Conservation (phyloP, 169 alveolate species). For the Eimeria brunetti region DNA sequence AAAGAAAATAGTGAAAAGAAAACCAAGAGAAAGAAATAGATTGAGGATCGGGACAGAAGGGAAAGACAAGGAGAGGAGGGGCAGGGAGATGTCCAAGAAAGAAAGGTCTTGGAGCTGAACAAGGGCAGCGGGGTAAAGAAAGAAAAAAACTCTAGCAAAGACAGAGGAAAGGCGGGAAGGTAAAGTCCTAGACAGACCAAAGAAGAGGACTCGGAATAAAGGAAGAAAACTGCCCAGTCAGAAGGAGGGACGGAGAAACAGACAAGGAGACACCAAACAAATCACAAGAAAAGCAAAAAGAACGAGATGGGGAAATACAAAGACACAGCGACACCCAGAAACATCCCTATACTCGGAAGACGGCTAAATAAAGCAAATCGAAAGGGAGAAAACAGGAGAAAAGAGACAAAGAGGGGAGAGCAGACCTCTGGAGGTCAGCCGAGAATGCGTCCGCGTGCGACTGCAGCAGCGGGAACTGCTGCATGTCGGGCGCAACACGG, state of each 20-base stretch:
- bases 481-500: conserved; percentile 26
- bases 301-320: no score
- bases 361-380: not conserved
- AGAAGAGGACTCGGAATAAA: no score
- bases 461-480: conserved; percentile 19
- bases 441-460: not conserved
- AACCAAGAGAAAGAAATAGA: not conserved
- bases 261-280: not conserved
- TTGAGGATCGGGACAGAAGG: not conserved
- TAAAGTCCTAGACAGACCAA: no score
- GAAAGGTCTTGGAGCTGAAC: no score
- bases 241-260: not conserved
- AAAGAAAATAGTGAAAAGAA: not conserved
- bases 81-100: not conserved
- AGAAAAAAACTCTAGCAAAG: no score
- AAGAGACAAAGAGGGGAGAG: not conserved
- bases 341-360: not conserved
- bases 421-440: not conserved
- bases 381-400: not conserved
- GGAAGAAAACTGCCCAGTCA: not conserved
- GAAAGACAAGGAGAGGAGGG: not conserved
- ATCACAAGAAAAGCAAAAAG: not conserved
- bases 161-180: not conserved
- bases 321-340: not conserved
- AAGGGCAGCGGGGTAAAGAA: no score